phyloP scores from a whole-genome alignment of 2,329 filamentous ascomycete species.

The Aspergillus sclerotialis region DNA sequence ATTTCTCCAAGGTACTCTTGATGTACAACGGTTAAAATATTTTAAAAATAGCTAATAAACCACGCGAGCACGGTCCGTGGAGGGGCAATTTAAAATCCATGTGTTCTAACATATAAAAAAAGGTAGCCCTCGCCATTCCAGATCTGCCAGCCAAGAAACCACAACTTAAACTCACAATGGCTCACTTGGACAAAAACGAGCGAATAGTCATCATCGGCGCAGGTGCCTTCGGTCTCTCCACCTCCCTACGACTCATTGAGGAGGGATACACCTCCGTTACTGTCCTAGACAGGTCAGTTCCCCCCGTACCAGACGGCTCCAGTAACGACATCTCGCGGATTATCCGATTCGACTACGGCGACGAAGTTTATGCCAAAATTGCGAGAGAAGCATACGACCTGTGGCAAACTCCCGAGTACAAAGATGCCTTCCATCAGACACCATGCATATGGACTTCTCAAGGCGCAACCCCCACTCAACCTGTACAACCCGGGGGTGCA shows the following conservation, averaged over 20 bases:
- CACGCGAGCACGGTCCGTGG: too few relatives aligned
- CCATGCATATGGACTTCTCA: constrained; percentile 19
- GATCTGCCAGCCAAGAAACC: too few relatives aligned
- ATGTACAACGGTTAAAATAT: too few relatives aligned
- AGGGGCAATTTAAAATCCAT: too few relatives aligned
- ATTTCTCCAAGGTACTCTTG: too few relatives aligned
- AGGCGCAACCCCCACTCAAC: constrained; percentile 11
- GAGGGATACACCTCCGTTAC: constrained; percentile 22
- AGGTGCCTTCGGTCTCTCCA: constrained; percentile 21
- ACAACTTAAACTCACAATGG: too few relatives aligned
- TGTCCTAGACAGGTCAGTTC: constrained; percentile 25
- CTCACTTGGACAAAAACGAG: constrained; percentile 16
- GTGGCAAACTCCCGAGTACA: constrained; percentile 42
- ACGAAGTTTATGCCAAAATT: constrained; percentile 65
- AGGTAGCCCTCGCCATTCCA: too few relatives aligned
- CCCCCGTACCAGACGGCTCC: constrained; percentile 31
- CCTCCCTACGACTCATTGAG: constrained; percentile 16
- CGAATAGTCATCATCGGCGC: constrained; percentile 22
- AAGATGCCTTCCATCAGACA: constrained; percentile 16
- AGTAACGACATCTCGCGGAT: constrained; percentile 35
- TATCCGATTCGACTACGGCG: constrained; percentile 59
- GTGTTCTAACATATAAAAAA: too few relatives aligned
- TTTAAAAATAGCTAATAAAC: too few relatives aligned
- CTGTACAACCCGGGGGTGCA: constrained; percentile 12
- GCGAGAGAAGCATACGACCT: constrained; percentile 64